Conservation (phyloP, 2,329 filamentous ascomycete genomes). For the Aspergillus quadrilineatus region DNA sequence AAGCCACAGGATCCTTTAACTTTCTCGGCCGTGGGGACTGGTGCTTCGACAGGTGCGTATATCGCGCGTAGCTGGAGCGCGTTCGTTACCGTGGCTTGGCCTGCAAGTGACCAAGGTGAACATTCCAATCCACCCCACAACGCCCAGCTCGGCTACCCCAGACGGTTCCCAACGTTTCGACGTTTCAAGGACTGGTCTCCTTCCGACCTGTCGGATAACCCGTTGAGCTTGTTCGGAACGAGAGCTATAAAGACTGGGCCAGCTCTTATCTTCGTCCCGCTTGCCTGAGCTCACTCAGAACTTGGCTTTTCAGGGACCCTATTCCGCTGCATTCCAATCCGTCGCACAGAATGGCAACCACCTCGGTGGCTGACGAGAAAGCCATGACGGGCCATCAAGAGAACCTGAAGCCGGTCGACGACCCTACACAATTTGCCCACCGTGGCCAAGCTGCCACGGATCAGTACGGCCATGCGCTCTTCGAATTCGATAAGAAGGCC, state of each 20-base stretch:
- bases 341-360: slow-evolving; percentile 7
- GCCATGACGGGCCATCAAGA: slow-evolving; percentile 20
- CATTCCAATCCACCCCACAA: neutral
- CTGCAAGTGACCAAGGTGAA: neutral
- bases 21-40: neutral
- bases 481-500: slow-evolving; percentile 57
- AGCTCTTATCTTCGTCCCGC: neutral
- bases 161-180: neutral
- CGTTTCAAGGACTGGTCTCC: too few relatives aligned
- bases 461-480: slow-evolving; percentile 52
- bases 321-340: neutral
- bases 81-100: neutral
- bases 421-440: slow-evolving; percentile 42
- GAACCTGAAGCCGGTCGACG: slow-evolving; percentile 3
- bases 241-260: slow-evolving; percentile 8
- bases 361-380: slow-evolving; percentile 22
- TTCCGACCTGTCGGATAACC: slow-evolving; percentile 11
- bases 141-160: neutral
- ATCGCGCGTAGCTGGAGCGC: too few relatives aligned
- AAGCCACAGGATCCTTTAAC: neutral
- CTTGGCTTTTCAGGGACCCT: neutral
- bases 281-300: neutral
- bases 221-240: slow-evolving; percentile 10
- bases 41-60: neutral
- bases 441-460: slow-evolving; percentile 51